Base-by-base conservation (phyloP, 2,329 filamentous ascomycete species). In the Aureobasidium sp. region DNA sequence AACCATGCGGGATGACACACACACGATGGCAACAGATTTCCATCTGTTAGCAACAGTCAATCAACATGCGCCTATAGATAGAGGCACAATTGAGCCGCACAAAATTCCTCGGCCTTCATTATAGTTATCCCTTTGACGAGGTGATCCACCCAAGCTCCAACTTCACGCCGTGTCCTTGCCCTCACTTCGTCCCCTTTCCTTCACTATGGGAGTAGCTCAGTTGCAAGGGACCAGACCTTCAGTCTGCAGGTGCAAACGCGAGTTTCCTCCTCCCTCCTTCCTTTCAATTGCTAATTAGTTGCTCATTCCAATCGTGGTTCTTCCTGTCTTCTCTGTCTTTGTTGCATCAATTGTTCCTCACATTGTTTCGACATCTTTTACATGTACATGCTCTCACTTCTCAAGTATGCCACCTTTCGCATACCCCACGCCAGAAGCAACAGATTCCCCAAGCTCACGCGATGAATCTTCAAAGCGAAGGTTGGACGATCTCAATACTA, bases 21-120 rank as follows among this genome's bases (percentile, higher is more conserved):
- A 43, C 27, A 43, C 7, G 37, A 31, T 43, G 51, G 11, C 37
- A 55, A 55, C 51, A 8, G 15, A 33, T 53, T 4, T 8, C 17
- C 35, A 25, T 4, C 11, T 5, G 23, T 17, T 45, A 2, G 42
- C 42, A 45, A 50, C 47, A 49, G 19, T 33, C 13, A 7, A 19
- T 35, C 27, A 15, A 7, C 7, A 23, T 29, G n/a, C 47, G 31
- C 13, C 17, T 7, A 11, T 25, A 35, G 11, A 33, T 17, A 35
- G 6, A 33, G 27, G 46, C 46, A 49, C 46, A 33, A 49, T 11
- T 31, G 29, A 33, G 10, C 15, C 19, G 49, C 49, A 53, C 40
- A 53, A 27, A 40, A 40, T 53, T 38, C 47, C 49, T 40, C 33
- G 23, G 49, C 33, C 49, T 53, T 38, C 49, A 40, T 55, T 55